Evolutionary conservation across 2,329 filamentous ascomycete species (phyloP), one percentile per base, ranked within the genome.

Genomic region (Colletotrichum filicis): DNA sequence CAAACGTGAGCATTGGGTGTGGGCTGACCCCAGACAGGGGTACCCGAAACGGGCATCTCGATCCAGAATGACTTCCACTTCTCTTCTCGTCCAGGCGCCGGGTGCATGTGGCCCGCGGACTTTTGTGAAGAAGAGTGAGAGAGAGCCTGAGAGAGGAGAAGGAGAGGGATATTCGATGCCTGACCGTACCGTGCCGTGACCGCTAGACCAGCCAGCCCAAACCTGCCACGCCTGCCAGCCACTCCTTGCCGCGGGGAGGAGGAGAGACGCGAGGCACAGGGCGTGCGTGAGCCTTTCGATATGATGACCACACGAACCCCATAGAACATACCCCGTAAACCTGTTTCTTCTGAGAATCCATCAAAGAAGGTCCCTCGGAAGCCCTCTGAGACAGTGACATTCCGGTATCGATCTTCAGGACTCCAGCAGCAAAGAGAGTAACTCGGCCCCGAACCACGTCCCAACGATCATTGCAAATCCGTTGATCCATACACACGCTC

Each of bases 11-110:
- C 42, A 42, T 22, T 49, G 42, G 49, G 59, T 35, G 60, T 65
- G 66, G 66, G 55, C 53, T 64, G 55, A 60, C 66, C 66, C 70
- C 66, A 49, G 69, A 68, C 59, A 67, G 49, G 63, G 63, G 35
- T 68, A 24, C 55, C 66, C 70, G 70, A 73, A 64, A 60, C 70
- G 70, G 66, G 59, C 70, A 73, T 73, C 70, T 73, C 59, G 66
- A 73, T 73, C 65, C 42, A 35, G 11, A n/a, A 26, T 22, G 16
- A 12, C 22, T 53, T 37, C 19, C 49, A 26, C 5, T 46, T n/a
- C 19, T 49, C 19, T 49, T 49, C 42, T 49, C 16, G 14, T 42
- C 6, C 6, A 19, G 37, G 37, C 37, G 16, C 37, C 4, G 37
- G 37, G 37, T 19, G 6, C 37, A 42, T 19, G 37, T 19, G 37